Conservation (phyloP, 2,329 filamentous ascomycete species). For the Fusarium marasasianum region DNA sequence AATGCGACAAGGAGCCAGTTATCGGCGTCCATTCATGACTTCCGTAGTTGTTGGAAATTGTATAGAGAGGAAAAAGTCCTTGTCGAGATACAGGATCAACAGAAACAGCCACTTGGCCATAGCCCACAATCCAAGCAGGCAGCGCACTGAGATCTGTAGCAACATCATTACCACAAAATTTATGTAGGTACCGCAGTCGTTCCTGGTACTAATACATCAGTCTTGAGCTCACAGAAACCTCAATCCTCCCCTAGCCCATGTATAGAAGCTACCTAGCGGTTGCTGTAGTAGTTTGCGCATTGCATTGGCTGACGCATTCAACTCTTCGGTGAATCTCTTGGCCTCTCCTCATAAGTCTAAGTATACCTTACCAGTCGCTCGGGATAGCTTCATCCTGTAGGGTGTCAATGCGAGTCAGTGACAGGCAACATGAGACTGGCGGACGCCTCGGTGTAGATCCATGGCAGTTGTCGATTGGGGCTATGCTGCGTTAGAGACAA, state of each 20-base stretch:
- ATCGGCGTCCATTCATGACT: fast-evolving
- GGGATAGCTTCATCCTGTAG: fast-evolving
- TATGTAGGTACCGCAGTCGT: background rate
- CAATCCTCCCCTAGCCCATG: background rate
- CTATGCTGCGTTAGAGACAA: background rate
- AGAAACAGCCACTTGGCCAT: background rate
- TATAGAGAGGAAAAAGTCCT: fast-evolving
- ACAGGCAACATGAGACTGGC: fast-evolving
- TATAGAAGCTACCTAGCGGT: background rate
- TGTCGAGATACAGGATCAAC: background rate
- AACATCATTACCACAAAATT: background rate
- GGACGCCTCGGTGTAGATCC: background rate
- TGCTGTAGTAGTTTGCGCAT: background rate
- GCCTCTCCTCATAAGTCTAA: fast-evolving
- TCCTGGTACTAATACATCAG: fast-evolving
- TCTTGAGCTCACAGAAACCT: background rate
- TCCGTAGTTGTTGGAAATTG: fast-evolving
- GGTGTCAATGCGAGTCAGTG: fast-evolving
- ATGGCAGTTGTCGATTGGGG: background rate
- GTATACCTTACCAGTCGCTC: background rate
- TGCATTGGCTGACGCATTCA: background rate
- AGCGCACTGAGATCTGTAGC: too few relatives aligned
- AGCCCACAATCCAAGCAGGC: fast-evolving
- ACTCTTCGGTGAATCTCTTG: fast-evolving
- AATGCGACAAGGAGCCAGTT: fast-evolving